A percentile compares a stretch with the other conserved stretches of the same genome.
Conservation (phyloP, 106 monocot species). For the Allium fistulosum region DNA sequence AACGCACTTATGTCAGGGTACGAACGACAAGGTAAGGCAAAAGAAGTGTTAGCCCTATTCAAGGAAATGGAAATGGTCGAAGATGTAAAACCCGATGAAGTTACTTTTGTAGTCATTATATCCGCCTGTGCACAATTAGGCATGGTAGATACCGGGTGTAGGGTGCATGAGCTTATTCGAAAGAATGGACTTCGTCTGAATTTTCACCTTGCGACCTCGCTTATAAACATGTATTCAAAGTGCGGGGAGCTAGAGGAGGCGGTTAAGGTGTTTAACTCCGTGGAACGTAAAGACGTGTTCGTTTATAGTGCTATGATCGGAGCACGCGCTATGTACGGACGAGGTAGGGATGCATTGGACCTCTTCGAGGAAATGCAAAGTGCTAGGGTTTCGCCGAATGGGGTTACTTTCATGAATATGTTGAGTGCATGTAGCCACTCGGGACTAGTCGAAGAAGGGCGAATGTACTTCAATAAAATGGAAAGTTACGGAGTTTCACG, state of each 20-base stretch:
- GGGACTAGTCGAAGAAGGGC: conserved; percentile 34
- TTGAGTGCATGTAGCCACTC: conserved; percentile 53
- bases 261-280: conserved; percentile 19
- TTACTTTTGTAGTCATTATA: conserved; percentile 24
- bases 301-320: conserved; percentile 58
- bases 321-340: conserved; percentile 38
- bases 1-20: conserved; percentile 50
- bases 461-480: conserved; percentile 30
- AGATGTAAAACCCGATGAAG: conserved; percentile 17
- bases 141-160: conserved; percentile 28
- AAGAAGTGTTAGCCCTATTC: conserved; percentile 42
- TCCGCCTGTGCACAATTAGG: conserved; percentile 42
- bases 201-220: conserved; percentile 36
- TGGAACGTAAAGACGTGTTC: conserved; percentile 28
- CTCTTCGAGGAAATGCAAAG: conserved; percentile 37
- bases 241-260: conserved; percentile 50
- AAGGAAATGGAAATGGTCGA: conserved; percentile 9
- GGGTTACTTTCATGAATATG: conserved; percentile 40
- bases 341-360: conserved; percentile 29
- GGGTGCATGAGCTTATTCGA: conserved; percentile 30
- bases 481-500: conserved; percentile 25
- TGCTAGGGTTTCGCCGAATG: conserved; percentile 23
- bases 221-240: conserved; percentile 66
- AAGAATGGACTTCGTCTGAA: conserved; percentile 20
- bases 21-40: conserved; percentile 33